Base-by-base conservation (phyloP, 345 rosid species). In the Eucalyptus polybractea region DNA sequence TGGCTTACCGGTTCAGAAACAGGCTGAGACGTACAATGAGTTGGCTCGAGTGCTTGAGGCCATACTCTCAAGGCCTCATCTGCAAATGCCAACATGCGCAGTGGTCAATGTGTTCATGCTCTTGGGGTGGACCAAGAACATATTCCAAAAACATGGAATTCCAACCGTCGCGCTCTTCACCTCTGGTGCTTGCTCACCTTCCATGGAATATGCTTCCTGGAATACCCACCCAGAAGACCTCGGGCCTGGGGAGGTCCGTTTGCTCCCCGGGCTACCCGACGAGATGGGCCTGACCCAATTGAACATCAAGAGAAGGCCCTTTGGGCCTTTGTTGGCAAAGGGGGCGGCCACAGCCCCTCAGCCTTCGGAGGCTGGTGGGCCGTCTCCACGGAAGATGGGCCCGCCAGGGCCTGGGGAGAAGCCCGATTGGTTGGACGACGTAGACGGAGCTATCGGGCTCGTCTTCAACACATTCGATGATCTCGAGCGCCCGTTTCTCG, bases 381-480 rank as follows among this genome's bases (percentile, higher is more conserved):
- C n/a, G 22, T 72, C 62, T 69, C 53, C 31, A 37, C 60, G 24
- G 25, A 60, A 37, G 76, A 53, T 33, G 81, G 88, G 88, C 88
- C 90, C 88, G 2, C 87, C 90, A 27, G 88, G 90, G 62, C 88
- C 88, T 8, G 90, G 88, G 44, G 87, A 89, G 45, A 45, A 65
- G 58, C 88, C 88, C 3, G 67, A 44, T 37, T 89, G 90, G 90
- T 33, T 89, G 25, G 88, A 89, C 7, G 86, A 89, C 22, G 65
- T 65, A 15, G 85, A 65, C 14, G 44, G 45, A 25, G 72, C 58
- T 14, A 33, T 89, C 7, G 89, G 89, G 76, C 15, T 87, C 33
- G 9, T 89, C 50, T 65, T 93, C 50, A 94, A 93, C 92, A 94
- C 92, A 49, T 93, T 93, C 87, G 91, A 91, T 19, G 93, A 91